Percentiles rank a stretch among this genome's conserved stretches.
These are phyloP conservation scores for Phytopythium helicoides DNA, from an alignment of 352 stramenopile species.

Conservation along the genomic window DNA sequence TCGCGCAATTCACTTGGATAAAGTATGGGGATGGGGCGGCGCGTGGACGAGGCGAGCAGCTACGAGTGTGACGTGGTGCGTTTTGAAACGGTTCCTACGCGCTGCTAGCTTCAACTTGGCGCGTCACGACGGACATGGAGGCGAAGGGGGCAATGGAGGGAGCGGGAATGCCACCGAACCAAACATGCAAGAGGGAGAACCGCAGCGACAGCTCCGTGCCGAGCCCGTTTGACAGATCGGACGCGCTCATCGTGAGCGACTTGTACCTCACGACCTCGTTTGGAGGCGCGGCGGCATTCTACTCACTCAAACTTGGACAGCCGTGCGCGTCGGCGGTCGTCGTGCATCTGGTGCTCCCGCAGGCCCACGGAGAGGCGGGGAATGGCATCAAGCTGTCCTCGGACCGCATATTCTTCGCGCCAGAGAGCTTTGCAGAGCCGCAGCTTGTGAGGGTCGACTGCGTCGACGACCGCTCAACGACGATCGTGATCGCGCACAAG, in stretches of 20 bases:
- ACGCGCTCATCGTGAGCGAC: conserved; percentile 39
- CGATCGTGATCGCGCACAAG: conserved; percentile 54
- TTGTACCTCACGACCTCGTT: conserved; percentile 53
- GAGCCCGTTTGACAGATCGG: conserved; percentile 9
- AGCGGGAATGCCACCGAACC: too few relatives aligned
- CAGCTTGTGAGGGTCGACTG: conserved; percentile 67
- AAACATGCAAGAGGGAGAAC: neutral
- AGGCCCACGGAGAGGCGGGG: conserved; percentile 22
- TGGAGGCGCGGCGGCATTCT: conserved; percentile 50
- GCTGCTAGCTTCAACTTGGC: too few relatives aligned
- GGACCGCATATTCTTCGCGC: conserved; percentile 72
- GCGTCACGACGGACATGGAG: too few relatives aligned
- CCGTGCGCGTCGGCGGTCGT: conserved; percentile 61
- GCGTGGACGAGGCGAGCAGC: too few relatives aligned
- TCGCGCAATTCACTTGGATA: too few relatives aligned
- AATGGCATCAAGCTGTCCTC: conserved; percentile 50
- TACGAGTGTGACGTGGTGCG: too few relatives aligned
- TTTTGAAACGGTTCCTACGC: too few relatives aligned
- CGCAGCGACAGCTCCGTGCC: neutral
- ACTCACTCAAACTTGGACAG: conserved; percentile 56
- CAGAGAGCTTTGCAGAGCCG: conserved; percentile 45
- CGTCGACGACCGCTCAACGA: conserved; percentile 38
- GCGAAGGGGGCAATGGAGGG: too few relatives aligned
- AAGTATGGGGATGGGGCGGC: too few relatives aligned
- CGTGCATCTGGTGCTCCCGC: conserved; percentile 58